Base-by-base conservation (phyloP, 495 filamentous ascomycete genomes). In the Clavariopsis aquatica region DNA sequence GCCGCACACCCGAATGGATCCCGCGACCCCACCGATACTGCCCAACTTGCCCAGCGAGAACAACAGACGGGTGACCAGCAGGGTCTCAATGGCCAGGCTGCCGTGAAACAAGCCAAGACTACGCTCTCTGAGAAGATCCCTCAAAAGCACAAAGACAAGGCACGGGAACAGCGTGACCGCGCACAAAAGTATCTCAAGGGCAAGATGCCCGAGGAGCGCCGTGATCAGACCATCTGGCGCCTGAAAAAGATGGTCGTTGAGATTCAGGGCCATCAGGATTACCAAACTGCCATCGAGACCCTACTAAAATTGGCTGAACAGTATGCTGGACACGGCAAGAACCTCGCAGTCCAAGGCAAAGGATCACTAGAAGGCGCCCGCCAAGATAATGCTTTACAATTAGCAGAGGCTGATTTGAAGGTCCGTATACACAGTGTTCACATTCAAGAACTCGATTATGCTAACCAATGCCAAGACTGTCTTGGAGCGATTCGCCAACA, bases 171-270 rank as follows among this genome's bases (percentile, higher is more conserved):
- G 53, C 80, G 81, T 2, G 82, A 85, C 28, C 82, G 83, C 49
- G 81, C 85, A 26, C 85, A 81, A 72, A 83, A 88, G 58, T 98
- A 96, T 71, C 73, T 96, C 24, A 80, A 81, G 17, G 81, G 85
- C 54, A 98, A 97, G 81, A 80, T 98, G 74, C 93, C 94, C 0
- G 80, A 93, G 79, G 93, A 98, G 78, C 92, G 95, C 61, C 92
- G 93, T 28, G 92, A 98, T 1, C 93, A 96, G 80, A 86, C 86
- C 24, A 85, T 97, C 70, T 97, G 86, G 83, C 89, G 94, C 51
- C 75, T 98, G 60, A 98, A 97, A 85, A 98, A 97, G 84, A 96
- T 98, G 90, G 78, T 98, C 26, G 82, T 96, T 58, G 94, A 98
- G 80, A 89, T 96, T 59, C 94, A 98, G 74, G 87, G 91, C 41